Evolutionary conservation across 228 moss, liverwort and hornwort genomes (phyloP).

Genomic region (Sphagnum magellanicum): DNA sequence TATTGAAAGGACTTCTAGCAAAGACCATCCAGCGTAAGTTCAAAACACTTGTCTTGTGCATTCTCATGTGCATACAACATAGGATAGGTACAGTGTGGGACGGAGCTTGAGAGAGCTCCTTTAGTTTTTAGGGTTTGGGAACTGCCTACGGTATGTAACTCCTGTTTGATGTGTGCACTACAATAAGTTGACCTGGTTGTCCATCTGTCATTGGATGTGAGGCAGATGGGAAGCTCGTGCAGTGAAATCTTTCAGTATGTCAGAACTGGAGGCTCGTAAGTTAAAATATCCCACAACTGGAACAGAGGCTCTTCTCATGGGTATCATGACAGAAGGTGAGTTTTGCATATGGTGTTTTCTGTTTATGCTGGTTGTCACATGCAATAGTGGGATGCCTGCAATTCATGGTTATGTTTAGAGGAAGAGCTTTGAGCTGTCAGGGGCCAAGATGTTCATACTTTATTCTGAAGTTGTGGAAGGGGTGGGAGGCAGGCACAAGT

Average conservation of each 20-base stretch:
- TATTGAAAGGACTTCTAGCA: background rate
- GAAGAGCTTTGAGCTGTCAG: too few species aligned
- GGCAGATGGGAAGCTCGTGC: conserved; percentile 91
- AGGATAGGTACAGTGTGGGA: background rate
- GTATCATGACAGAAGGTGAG: conserved; percentile 89
- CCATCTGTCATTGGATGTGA: background rate
- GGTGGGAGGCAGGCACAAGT: conserved; percentile 85
- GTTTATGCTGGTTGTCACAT: background rate
- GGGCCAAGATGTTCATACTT: too few species aligned
- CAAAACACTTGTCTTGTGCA: background rate
- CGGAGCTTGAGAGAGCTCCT: background rate
- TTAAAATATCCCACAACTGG: conserved; percentile 96
- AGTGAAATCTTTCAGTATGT: conserved; percentile 97
- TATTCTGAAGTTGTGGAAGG: background rate
- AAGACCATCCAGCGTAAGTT: conserved; percentile 24
- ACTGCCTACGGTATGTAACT: background rate
- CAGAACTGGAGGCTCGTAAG: conserved; percentile 95
- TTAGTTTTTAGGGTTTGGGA: too few species aligned
- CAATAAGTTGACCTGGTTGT: background rate
- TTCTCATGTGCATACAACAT: background rate
- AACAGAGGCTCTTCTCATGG: conserved; percentile 85
- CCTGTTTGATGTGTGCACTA: background rate
- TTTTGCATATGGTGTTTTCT: background rate
- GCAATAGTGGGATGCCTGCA: too few species aligned
- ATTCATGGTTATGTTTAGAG: too few species aligned